These are phyloP conservation scores for Umbelopsis isabellina DNA, from an alignment of 192 early-diverging fungal genomes.

Conservation along the genomic window DNA sequence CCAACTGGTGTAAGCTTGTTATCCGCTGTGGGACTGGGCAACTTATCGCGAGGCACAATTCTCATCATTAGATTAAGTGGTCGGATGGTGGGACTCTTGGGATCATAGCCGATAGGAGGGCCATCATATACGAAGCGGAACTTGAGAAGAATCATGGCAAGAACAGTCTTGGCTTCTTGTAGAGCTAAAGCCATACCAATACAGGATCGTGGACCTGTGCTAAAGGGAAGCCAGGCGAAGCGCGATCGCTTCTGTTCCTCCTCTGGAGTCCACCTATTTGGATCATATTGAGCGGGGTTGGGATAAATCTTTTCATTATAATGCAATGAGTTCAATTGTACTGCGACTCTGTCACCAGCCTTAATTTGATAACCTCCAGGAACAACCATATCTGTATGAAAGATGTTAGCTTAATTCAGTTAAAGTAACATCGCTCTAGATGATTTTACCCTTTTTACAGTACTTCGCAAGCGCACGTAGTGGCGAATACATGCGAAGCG, in stretches of 20 bases:
- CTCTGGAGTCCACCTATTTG: conserved; percentile 55
- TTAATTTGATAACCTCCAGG: conserved; percentile 47
- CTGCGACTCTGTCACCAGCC: conserved; percentile 24
- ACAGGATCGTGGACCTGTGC: conserved; percentile 52
- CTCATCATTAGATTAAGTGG: conserved; percentile 42
- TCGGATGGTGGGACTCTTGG: conserved; percentile 30
- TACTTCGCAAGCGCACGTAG: conserved; percentile 43
- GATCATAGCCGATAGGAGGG: conserved; percentile 34
- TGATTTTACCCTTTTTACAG: conserved; percentile 28
- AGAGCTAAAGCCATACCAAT: conserved; percentile 65
- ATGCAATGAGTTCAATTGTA: conserved; percentile 47
- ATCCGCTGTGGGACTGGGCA: conserved; percentile 34
- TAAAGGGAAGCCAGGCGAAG: conserved; percentile 61
- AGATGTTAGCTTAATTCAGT: not conserved
- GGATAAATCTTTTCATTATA: conserved; percentile 46
- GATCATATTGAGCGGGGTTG: conserved; percentile 53
- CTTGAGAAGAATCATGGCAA: conserved; percentile 49
- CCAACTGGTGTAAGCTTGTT: conserved; percentile 1
- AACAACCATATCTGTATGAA: conserved; percentile 39
- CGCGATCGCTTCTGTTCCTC: conserved; percentile 49
- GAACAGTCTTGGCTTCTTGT: conserved; percentile 58
- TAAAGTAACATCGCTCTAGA: not conserved
- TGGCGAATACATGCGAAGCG: conserved; percentile 57
- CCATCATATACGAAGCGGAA: conserved; percentile 46
- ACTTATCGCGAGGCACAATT: conserved; percentile 33